Evolutionary conservation across 768 basidiomycete species (phyloP), one percentile per base, ranked within the genome.

Genomic region (Suillus spraguei): DNA sequence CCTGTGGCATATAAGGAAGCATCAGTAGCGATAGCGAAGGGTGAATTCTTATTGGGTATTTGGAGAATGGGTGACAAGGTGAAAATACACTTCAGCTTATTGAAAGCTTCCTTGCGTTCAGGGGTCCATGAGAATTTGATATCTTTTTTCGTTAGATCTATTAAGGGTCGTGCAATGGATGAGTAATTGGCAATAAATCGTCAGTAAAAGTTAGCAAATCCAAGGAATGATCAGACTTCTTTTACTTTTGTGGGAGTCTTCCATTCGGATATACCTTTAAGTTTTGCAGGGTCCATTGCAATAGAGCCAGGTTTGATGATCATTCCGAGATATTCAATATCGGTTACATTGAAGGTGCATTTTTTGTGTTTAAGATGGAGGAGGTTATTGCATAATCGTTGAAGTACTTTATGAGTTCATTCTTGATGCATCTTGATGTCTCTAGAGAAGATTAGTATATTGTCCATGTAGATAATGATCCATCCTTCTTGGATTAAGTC

Each of bases 201-300:
- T 1, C 71, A 39, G 56, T 77, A 77, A 60, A 76, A 77, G 63
- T 75, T 77, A 6, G 59, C 61, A 28, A 77, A 73, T 0, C 74
- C 71, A 1, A 77, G 42, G 60, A 77, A 78, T n/a, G 44, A 46
- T 46, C 9, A 5, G 41, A 42, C 42, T 44, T 44, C 42, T 10
- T 44, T 44, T 0, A 44, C 42, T 20, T 20, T 44, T 4, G 20
- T 44, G 8, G 42, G 42, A 44, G 42, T 44, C 7, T 44, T 44
- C 42, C 42, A 44, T 44, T 44, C 8, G 8, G 42, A 44, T 44
- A 44, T 44, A 44, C 42, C 42, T 20, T 20, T 44, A 0, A 44
- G 8, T 20, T 44, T 44, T 0, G 8, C 20, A 0, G 20, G 42
- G 20, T 44, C 20, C 42, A 44, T 44, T 5, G 42, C 20, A 7